Evolutionary conservation across 768 basidiomycete genomes (phyloP).

Genomic region (Cytidiella melzeri): DNA sequence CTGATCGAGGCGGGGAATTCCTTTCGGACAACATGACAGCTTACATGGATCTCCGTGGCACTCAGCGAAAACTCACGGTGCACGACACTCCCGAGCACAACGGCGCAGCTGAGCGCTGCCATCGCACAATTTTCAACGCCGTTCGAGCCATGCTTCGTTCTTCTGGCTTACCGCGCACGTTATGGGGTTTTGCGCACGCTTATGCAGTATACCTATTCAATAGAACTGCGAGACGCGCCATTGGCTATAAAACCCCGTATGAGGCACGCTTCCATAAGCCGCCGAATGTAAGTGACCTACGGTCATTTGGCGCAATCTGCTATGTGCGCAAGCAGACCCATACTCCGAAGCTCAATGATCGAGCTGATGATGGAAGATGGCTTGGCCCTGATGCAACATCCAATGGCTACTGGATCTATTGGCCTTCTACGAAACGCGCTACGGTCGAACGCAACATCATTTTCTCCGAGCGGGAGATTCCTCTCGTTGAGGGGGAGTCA

Average conservation of each 20-base stretch:
- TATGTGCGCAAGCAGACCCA: background rate
- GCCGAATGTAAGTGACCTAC: background rate
- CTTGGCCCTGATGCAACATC: slow-evolving; percentile 29
- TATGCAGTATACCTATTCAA: background rate
- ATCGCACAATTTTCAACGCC: slow-evolving; percentile 10
- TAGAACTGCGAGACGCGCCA: background rate
- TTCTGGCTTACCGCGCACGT: background rate
- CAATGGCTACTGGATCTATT: slow-evolving; percentile 29
- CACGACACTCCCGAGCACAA: slow-evolving; percentile 23
- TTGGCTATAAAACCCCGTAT: background rate
- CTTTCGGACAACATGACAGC: slow-evolving; percentile 13
- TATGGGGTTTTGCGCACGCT: background rate
- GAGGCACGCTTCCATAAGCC: background rate
- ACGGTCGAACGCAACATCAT: slow-evolving; percentile 16
- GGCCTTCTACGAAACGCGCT: slow-evolving; percentile 21
- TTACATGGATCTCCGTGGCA: slow-evolving; percentile 15
- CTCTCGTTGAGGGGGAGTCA: slow-evolving; percentile 4
- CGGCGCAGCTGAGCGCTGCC: slow-evolving; percentile 17
- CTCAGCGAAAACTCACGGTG: slow-evolving; percentile 9
- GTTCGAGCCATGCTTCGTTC: background rate
- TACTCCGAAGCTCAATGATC: background rate
- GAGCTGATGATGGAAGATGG: slow-evolving; percentile 15
- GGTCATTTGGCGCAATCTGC: background rate
- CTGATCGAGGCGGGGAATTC: slow-evolving; percentile 21
- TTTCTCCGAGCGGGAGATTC: slow-evolving; percentile 2